phyloP scores from a whole-genome alignment of 2,329 filamentous ascomycete species.

The Cladosporium phlei region DNA sequence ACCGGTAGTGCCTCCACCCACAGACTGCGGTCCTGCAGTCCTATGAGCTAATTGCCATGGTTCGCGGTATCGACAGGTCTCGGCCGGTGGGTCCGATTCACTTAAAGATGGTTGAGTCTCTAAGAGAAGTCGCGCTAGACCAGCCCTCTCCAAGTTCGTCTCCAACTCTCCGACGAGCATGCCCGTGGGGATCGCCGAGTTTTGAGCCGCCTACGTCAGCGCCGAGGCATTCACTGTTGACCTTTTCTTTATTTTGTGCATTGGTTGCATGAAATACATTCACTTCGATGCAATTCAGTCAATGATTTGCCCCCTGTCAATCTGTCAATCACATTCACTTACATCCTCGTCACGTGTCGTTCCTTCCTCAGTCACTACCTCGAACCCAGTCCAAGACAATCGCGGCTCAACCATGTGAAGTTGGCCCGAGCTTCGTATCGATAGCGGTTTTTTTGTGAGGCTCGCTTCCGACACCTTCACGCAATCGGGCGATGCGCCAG shows the following conservation, averaged over 20 bases:
- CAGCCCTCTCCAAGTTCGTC: constrained; percentile 8
- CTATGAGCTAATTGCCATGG: too few relatives aligned
- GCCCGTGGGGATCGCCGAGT: constrained; percentile 2
- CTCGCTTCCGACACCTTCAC: too few relatives aligned
- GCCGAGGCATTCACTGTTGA: too few relatives aligned
- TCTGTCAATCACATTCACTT: too few relatives aligned
- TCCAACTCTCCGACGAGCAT: background rate
- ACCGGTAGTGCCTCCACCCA: constrained; percentile 2
- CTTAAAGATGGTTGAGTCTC: background rate
- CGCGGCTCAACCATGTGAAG: constrained; percentile 11
- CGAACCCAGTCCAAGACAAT: constrained; percentile 10
- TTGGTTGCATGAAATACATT: too few relatives aligned
- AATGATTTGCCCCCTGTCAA: too few relatives aligned
- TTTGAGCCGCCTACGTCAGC: constrained; percentile 9
- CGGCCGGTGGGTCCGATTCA: too few relatives aligned
- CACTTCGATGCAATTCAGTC: too few relatives aligned
- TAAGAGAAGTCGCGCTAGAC: constrained; percentile 10
- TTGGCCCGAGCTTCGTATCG: constrained; percentile 12
- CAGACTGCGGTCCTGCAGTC: background rate
- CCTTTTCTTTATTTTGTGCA: too few relatives aligned
- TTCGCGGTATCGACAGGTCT: too few relatives aligned
- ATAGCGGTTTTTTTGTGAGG: constrained; percentile 12
- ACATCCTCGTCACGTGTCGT: too few relatives aligned
- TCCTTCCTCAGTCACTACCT: too few relatives aligned
- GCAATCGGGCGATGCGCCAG: constrained; percentile 9